Base-by-base conservation (phyloP, 306 rosid species). In the Vigna mungo region DNA sequence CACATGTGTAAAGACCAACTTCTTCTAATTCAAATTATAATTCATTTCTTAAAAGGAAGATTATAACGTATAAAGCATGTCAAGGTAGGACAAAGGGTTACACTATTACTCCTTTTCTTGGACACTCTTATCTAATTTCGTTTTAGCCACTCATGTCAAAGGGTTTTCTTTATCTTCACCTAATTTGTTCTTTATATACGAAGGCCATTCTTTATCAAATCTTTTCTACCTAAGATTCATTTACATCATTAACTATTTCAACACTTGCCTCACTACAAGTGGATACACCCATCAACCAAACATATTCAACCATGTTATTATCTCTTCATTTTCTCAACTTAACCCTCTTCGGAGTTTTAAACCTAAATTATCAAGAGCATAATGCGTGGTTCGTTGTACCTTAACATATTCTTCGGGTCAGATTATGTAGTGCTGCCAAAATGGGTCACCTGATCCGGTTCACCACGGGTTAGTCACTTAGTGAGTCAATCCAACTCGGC, bases 51-150 rank as follows among this genome's bases (percentile, higher is more conserved):
- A 32, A 73, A 80, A 77, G 27, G 4, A 68, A 53, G 70, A 77
- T 61, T 73, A 69, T 32, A 75, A 74, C 64, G 75, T 77, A 62
- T 44, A 76, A 78, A 78, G 75, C 78, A 77, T 81, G 78, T 32
- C 6, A 67, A 72, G 41, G 68, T 47, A 81, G 55, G 83, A 78
- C 85, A 81, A 82, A 25, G 23, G 15, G 53, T 72, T 54, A 43
- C 85, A 46, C 81, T 47, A 68, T 72, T 53, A 60, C 68, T 65
- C 14, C 15, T 43, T 80, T 71, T 72, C 39, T 63, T 76, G 87
- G 84, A 43, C 20, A 20, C 55, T 36, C 56, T 84, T 80, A 53
- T 84, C 82, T 32, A 72, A 72, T 76, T 77, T 69, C 55, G 68
- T 53, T 73, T 73, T 62, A 62, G 83, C 78, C 81, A 68, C 77